Base-by-base conservation (phyloP, 371 early-diverging fungal genomes). In the Mucor saturninus region DNA sequence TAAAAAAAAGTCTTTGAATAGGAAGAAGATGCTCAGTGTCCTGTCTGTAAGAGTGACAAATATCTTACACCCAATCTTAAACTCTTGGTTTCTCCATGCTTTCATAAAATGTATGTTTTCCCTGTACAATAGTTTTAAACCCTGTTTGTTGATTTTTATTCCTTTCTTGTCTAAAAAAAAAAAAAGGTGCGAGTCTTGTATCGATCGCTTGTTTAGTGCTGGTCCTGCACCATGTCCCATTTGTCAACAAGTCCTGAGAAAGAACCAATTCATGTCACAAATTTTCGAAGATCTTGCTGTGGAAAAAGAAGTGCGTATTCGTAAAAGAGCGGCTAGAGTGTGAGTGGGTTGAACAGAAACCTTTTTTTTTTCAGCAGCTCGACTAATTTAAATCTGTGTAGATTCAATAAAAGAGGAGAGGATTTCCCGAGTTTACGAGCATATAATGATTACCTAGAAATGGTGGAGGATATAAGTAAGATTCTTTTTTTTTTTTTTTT, bases 21-120 rank as follows among this genome's bases (percentile, higher is more conserved):
- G 79, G 79, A 81, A 71, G 81, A 83, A 65, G 86, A 96, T 71
- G 95, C 95, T 62, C 83, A 84, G 32, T 99, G 99, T 65, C 99
- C 98, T 26, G 92, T 96, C 5, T 99, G 99, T 79, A 93, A 93
- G 68, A 93, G 93, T 63, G 93, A 95, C 71, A 88, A 95, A 54
- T 98, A 96, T 79, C 84, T 99, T 46, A 97, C 96, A 65, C 96
- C 95, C 13, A 86, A 87, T 65, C 89, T 99, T 80, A 91, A 91
- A 69, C 84, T 99, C 28, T 87, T 95, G 39, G 97, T 98, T 21
- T 93, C 95, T 49, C 96, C 98, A 15, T 99, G 99, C 76, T 98
- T 95, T 72, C 99, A 99, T 82, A 97, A 93, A 77, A 93, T 98
- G 94, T 95, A 86, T 61, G 38, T 48, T 1, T 21, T 21, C 1